Evolutionary conservation across 2,329 filamentous ascomycete genomes (phyloP), one percentile per base, ranked within the genome.

Genomic region (Pseudocercospora eumusae): DNA sequence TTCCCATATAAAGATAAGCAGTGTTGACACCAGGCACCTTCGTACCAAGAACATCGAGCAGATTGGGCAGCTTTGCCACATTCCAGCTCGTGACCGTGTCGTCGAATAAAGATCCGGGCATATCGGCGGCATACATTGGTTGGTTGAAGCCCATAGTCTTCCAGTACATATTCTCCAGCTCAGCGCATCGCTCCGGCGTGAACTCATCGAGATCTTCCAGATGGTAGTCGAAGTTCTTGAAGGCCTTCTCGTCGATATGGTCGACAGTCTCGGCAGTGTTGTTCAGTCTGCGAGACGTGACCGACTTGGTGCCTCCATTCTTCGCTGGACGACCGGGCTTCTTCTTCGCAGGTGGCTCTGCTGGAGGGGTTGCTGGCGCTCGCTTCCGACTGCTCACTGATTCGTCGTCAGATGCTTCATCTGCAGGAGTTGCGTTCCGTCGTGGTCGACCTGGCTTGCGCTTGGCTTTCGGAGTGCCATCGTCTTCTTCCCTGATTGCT

Each of bases 11-110:
- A 1, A 99, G 85, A 73, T 99, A 99, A 1, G 95, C 93, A 1
- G 93, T 99, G 73, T 99, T 99, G 73, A 99, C 96, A 68, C 95
- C 95, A 2, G 95, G 96, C 8, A 99, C 92, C 70, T 97, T 96
- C 60, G 92, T 93, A 6, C 95, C 95, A 1, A 99, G 82, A 3
- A 97, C 91, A 76, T 99, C 95, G 42, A 99, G 84, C 60, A 99
- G 79, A 69, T 98, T 99, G 11, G 92, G 91, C 28, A 99, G 83
- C 74, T 96, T 96, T 70, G 96, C 95, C 49, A 99, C 86, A 70
- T 99, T 99, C 95, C 95, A 99, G 31, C 81, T 83, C 6, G 90
- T 88, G 2, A 89, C 92, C 1, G 84, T 83, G 49, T 98, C 93
- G 69, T 95, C 88, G 75, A 99, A 99, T 1, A 99, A 84, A 0